These are phyloP conservation scores for Epichloe festucae DNA, from an alignment of 2,329 filamentous ascomycete species.

Conservation along the genomic window DNA sequence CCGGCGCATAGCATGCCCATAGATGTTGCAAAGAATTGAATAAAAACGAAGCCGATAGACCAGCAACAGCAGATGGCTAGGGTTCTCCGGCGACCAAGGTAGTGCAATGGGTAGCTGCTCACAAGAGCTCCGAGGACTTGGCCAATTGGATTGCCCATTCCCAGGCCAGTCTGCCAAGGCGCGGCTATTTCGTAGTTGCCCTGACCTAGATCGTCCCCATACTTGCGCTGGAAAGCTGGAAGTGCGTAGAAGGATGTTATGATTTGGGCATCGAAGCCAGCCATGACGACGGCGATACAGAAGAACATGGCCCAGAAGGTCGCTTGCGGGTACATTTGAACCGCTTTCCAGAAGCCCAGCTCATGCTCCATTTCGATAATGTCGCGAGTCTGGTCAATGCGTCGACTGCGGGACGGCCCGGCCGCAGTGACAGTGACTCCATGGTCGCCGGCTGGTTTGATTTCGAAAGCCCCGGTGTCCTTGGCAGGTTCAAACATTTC, in stretches of 20 bases:
- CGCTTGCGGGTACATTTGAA: conserved; percentile 24
- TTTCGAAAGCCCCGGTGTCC: background rate
- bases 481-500: background rate
- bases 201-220: conserved; percentile 19
- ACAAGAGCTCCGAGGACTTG: conserved; percentile 30
- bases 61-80: conserved; percentile 30
- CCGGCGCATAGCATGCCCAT: conserved; percentile 44
- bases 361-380: conserved; percentile 14
- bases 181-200: conserved; percentile 27
- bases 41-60: conserved; percentile 42
- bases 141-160: conserved; percentile 31
- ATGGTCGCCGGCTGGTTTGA: background rate
- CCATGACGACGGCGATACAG: conserved; percentile 18
- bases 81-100: conserved; percentile 31
- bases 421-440: background rate
- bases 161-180: conserved; percentile 35
- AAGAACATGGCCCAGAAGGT: conserved; percentile 18
- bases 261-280: conserved; percentile 22
- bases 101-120: conserved; percentile 19
- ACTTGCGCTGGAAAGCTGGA: conserved; percentile 19
- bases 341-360: conserved; percentile 17
- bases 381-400: conserved; percentile 12
- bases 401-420: conserved; percentile 4
- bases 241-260: conserved; percentile 27
- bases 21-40: conserved; percentile 48